These are phyloP conservation scores for Calonectria multiphialidica DNA, from an alignment of 2,329 filamentous ascomycete genomes.

Conservation along the genomic window DNA sequence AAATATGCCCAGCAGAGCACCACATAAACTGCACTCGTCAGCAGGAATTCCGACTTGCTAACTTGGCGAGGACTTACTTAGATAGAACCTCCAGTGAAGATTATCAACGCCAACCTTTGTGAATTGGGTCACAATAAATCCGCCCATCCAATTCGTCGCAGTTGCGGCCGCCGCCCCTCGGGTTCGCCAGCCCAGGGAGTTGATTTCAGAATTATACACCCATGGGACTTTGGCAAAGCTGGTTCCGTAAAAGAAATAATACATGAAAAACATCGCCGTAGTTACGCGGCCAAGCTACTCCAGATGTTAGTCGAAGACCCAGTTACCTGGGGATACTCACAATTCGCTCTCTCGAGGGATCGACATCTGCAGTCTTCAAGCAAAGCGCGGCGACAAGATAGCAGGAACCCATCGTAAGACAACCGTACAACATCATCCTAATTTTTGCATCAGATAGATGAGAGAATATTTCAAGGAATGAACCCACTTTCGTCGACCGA, in stretches of 20 bases:
- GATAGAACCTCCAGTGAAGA: constrained; percentile 56
- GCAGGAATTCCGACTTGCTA: neutral
- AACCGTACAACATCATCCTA: constrained; percentile 55
- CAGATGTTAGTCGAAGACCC: neutral
- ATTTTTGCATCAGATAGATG: neutral
- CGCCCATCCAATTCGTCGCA: constrained; percentile 58
- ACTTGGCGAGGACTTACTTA: constrained; percentile 45
- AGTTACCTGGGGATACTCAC: constrained; percentile 22
- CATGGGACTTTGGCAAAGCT: constrained; percentile 54
- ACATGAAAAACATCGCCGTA: constrained; percentile 57
- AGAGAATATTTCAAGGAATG: no score
- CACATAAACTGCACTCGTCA: constrained; percentile 42
- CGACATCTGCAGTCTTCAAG: constrained; percentile 46
- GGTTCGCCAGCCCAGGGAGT: constrained; percentile 55
- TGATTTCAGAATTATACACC: constrained; percentile 58
- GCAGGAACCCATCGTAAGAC: constrained; percentile 49
- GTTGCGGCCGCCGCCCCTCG: constrained; percentile 58
- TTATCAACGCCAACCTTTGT: constrained; percentile 57
- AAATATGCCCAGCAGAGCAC: constrained; percentile 50
- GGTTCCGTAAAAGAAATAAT: constrained; percentile 56
- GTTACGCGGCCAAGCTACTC: constrained; percentile 53
- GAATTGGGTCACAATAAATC: constrained; percentile 58
- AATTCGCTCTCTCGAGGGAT: constrained; percentile 43
- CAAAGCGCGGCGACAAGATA: constrained; percentile 53
- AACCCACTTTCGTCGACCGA: constrained; percentile 54